Evolutionary conservation across 495 filamentous ascomycete species (phyloP).

Genomic region (Podospora conica): DNA sequence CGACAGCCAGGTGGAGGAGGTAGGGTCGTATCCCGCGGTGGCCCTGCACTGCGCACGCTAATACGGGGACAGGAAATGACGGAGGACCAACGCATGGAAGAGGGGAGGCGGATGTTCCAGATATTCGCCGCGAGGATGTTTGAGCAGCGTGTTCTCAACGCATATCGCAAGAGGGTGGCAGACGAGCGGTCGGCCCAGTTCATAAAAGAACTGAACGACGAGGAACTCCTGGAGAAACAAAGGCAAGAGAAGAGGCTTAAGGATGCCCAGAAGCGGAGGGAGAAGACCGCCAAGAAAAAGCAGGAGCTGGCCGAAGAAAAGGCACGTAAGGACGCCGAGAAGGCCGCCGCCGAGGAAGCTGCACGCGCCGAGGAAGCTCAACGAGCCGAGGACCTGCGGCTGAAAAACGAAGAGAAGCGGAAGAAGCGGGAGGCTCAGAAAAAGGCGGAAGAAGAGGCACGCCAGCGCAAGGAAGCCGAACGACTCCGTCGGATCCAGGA

Average conservation of each 20-base stretch:
- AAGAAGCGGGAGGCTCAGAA: slow-evolving; percentile 91
- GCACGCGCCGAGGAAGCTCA: slow-evolving; percentile 68
- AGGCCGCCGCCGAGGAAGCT: slow-evolving; percentile 82
- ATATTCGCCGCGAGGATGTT: slow-evolving; percentile 99
- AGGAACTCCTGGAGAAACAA: slow-evolving; percentile 64
- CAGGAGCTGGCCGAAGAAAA: slow-evolving; percentile 85
- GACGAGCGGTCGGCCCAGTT: slow-evolving; percentile 86
- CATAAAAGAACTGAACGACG: slow-evolving; percentile 84
- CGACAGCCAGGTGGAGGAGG: slow-evolving; percentile 80
- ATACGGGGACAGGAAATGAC: slow-evolving; percentile 75
- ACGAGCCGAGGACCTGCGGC: slow-evolving; percentile 70
- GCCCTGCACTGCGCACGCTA: slow-evolving; percentile 20
- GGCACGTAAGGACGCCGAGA: slow-evolving; percentile 77
- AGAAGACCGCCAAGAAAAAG: slow-evolving; percentile 79
- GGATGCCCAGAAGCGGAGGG: slow-evolving; percentile 88
- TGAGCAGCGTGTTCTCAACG: slow-evolving; percentile 93
- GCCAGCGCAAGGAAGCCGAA: slow-evolving; percentile 53
- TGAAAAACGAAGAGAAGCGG: slow-evolving; percentile 79
- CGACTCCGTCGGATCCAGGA: slow-evolving; percentile 69
- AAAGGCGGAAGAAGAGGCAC: slow-evolving; percentile 84
- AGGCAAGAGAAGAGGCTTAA: slow-evolving; percentile 89
- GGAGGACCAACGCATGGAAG: slow-evolving; percentile 97
- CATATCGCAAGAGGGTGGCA: slow-evolving; percentile 93
- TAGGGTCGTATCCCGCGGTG: slow-evolving; percentile 16
- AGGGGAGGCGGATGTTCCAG: slow-evolving; percentile 97